A percentile compares a stretch with the other conserved stretches of the same genome.
phyloP scores from a whole-genome alignment of 352 stramenopile species.

The Phytopythium aichiense region DNA sequence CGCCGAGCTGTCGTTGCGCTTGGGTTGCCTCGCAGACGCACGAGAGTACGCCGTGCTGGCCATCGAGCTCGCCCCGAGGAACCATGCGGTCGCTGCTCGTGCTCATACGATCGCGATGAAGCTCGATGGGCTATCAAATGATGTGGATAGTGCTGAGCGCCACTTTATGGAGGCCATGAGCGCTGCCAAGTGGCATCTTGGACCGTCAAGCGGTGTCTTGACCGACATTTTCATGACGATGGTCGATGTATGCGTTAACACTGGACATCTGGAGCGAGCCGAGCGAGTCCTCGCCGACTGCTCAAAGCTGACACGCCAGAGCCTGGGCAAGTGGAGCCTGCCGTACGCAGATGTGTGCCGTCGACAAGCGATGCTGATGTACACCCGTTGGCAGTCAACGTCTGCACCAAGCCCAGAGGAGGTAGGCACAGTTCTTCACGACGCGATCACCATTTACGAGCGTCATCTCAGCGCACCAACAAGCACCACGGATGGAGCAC shows the following conservation, averaged over 20 bases:
- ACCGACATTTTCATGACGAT: conserved; percentile 45
- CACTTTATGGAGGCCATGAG: conserved; percentile 30
- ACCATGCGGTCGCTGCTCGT: conserved; percentile 21
- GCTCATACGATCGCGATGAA: conserved; percentile 34
- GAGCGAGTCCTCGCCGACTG: conserved; percentile 21
- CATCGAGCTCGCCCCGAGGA: conserved; percentile 26
- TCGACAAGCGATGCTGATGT: conserved; percentile 36
- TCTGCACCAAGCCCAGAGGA: conserved; percentile 13
- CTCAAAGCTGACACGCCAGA: conserved; percentile 28
- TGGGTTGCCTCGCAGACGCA: not conserved
- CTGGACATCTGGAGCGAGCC: conserved; percentile 21
- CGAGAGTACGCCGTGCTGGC: conserved; percentile 22
- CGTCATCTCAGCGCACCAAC: conserved; percentile 24
- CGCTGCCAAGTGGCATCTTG: conserved; percentile 38
- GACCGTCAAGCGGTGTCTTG: conserved; percentile 27
- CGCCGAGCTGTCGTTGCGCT: conserved; percentile 31
- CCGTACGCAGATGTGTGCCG: conserved; percentile 44
- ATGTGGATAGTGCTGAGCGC: conserved; percentile 14
- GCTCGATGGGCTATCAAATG: conserved; percentile 14
- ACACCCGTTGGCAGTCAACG: not conserved
- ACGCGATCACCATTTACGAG: conserved; percentile 53
- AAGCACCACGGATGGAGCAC: conserved; percentile 10
- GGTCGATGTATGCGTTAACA: conserved; percentile 28
- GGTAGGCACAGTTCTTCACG: conserved; percentile 43
- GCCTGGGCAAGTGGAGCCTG: conserved; percentile 41